A percentile compares a stretch with the other conserved stretches of the same genome.
These are phyloP conservation scores for Protea cynaroides DNA, from an alignment of 164 flowering plant genomes.

Conservation along the genomic window DNA sequence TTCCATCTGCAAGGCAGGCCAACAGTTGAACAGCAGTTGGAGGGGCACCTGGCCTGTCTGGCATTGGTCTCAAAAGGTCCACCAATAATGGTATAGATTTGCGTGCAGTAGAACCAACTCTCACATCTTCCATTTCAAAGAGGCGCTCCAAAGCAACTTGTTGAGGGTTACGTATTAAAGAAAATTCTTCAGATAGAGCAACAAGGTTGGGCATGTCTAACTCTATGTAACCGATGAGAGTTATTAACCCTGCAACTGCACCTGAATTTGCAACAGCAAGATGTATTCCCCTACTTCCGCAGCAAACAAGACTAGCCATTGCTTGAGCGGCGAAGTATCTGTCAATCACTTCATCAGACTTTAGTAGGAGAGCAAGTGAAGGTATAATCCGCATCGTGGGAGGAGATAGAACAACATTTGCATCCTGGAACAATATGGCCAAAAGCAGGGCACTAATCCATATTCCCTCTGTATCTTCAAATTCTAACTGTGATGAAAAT, in stretches of 20 bases:
- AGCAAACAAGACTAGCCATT: constrained; percentile 69
- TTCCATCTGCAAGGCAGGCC: constrained; percentile 65
- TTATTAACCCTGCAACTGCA: constrained; percentile 60
- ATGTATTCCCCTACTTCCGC: constrained; percentile 48
- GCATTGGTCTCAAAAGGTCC: constrained; percentile 81
- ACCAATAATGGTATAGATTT: constrained; percentile 74
- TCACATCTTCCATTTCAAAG: constrained; percentile 72
- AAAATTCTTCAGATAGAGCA: constrained; percentile 70
- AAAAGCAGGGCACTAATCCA: constrained; percentile 74
- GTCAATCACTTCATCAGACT: constrained; percentile 70
- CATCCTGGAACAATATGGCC: constrained; percentile 72
- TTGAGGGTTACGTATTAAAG: constrained; percentile 53
- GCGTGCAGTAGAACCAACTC: constrained; percentile 61
- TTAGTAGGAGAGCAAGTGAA: constrained; percentile 54
- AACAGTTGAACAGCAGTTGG: constrained; percentile 58
- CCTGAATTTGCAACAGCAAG: constrained; percentile 77
- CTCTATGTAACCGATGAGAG: constrained; percentile 57
- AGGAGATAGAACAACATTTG: constrained; percentile 43
- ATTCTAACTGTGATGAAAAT: constrained; percentile 47
- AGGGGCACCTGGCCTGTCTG: constrained; percentile 86
- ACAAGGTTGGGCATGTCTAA: constrained; percentile 62
- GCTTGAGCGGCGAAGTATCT: constrained; percentile 78
- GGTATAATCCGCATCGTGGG: constrained; percentile 62
- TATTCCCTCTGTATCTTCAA: constrained; percentile 62
- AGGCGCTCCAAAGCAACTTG: constrained; percentile 62